phyloP scores from a whole-genome alignment of 1,284 basidiomycete species.

The Serendipita sp. region DNA sequence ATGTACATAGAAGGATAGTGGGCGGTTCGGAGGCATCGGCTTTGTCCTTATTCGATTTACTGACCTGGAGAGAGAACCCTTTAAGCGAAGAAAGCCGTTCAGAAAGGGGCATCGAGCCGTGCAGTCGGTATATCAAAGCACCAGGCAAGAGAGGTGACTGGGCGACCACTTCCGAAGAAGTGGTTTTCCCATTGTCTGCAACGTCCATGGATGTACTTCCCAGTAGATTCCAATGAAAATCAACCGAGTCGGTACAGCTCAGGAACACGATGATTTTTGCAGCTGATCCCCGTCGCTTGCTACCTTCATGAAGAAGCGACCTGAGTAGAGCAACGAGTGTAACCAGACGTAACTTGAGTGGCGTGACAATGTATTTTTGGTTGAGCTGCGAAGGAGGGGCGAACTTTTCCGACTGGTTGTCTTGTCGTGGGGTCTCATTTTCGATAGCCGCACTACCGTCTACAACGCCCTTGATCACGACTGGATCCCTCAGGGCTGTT shows the following conservation, averaged over 20 bases:
- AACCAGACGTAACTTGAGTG: constrained; percentile 87
- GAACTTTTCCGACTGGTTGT: constrained; percentile 42
- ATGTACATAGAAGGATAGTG: constrained; percentile 82
- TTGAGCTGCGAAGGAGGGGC: constrained; percentile 87
- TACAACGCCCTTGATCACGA: constrained; percentile 47
- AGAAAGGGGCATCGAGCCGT: constrained; percentile 78
- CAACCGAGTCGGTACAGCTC: constrained; percentile 93
- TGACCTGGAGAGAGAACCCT: constrained; percentile 46
- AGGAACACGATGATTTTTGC: constrained; percentile 84
- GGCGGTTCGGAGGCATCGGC: constrained; percentile 18
- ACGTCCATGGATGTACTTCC: constrained; percentile 63
- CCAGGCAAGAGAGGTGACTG: constrained; percentile 69
- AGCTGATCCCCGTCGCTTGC: constrained; percentile 34
- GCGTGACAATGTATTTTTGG: constrained; percentile 89
- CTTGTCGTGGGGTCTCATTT: background rate
- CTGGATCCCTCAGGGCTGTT: constrained; percentile 54
- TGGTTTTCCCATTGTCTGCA: constrained; percentile 20
- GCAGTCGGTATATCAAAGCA: constrained; percentile 78
- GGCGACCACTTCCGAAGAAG: constrained; percentile 30
- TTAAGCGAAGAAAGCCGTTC: constrained; percentile 73
- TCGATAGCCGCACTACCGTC: background rate
- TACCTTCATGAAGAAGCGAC: constrained; percentile 38
- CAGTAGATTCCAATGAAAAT: constrained; percentile 90
- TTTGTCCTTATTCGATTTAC: constrained; percentile 17
- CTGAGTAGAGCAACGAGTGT: constrained; percentile 76